Evolutionary conservation across 2,329 filamentous ascomycete species (phyloP), one percentile per base, ranked within the genome.

Genomic region (Rhexocercosporidium sp.): DNA sequence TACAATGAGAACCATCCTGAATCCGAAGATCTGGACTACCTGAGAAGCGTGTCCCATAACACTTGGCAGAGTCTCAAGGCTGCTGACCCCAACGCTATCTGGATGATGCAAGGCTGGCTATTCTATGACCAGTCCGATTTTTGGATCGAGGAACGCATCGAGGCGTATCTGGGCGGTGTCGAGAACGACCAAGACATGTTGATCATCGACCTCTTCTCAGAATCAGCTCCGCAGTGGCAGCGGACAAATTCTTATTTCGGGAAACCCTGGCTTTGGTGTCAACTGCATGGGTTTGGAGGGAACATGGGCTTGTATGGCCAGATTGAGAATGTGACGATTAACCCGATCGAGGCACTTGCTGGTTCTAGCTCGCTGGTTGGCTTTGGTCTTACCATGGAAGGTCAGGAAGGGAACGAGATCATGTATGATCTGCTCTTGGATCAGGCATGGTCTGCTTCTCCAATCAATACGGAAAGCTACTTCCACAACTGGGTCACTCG

Each of bases 201-300:
- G 39, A 78, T 86, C 22, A 76, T 86, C 3, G 84, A 86, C 66
- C 77, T 86, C 2, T 84, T 81, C 68, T 83, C 83, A 0, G 84
- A 86, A 66, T 79, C 78, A 7, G 72, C 78, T 9, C 84, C 84
- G 0, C 81, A 85, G 66, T 86, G 84, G 84, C 81, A 81, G 69
- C 77, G 82, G 9, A 84, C 83, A 0, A 78, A 82, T 18, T 82
- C 80, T 0, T 86, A 84, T 72, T 82, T 80, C 66, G 83, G 83
- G 20, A 85, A 85, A 69, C 81, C 82, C 0, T 86, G 84, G 83
- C 81, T 86, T 41, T 86, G 84, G 84, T 85, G 83, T 69, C 77
- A 85, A 69, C 74, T 86, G 7, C 84, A 85, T 69, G 79, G 80
- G 66, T 86, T 82, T 66, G 84, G 84, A 6, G 82, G 81, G 18